phyloP scores from a whole-genome alignment of 2,329 filamentous ascomycete species.

The Penicillium sclerotigenum region DNA sequence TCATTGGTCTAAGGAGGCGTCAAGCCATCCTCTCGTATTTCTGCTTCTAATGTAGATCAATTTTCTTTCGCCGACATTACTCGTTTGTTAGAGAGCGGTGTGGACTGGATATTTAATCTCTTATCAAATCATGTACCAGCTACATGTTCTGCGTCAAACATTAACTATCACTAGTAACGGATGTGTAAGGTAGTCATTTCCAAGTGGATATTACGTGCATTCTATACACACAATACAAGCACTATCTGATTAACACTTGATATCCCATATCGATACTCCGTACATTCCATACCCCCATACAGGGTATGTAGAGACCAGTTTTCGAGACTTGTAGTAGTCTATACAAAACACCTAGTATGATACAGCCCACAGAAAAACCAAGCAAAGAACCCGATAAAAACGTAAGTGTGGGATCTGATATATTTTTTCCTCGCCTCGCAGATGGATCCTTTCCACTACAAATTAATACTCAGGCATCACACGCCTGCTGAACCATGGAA shows the following conservation, averaged over 20 bases:
- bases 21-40: not conserved
- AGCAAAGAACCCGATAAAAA: not conserved
- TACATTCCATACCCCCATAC: slow-evolving; percentile 1
- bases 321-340: slow-evolving; percentile 11
- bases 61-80: not conserved
- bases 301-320: not conserved
- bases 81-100: not conserved
- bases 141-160: slow-evolving; percentile 3
- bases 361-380: slow-evolving; percentile 1
- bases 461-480: slow-evolving; percentile 5
- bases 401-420: slow-evolving; percentile 4
- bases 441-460: slow-evolving; percentile 8
- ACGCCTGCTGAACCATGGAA: slow-evolving; percentile 19
- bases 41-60: not conserved
- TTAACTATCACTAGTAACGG: not conserved
- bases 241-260: not conserved
- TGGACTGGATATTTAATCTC: not conserved
- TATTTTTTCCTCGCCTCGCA: slow-evolving; percentile 7
- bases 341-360: slow-evolving; percentile 4
- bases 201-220: not conserved
- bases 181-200: not conserved
- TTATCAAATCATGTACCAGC: not conserved
- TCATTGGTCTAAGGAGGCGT: not conserved
- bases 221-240: not conserved
- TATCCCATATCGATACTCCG: slow-evolving; percentile 1